These are phyloP conservation scores for Coniochaeta sp. DNA, from an alignment of 2,329 filamentous ascomycete genomes.

Conservation along the genomic window DNA sequence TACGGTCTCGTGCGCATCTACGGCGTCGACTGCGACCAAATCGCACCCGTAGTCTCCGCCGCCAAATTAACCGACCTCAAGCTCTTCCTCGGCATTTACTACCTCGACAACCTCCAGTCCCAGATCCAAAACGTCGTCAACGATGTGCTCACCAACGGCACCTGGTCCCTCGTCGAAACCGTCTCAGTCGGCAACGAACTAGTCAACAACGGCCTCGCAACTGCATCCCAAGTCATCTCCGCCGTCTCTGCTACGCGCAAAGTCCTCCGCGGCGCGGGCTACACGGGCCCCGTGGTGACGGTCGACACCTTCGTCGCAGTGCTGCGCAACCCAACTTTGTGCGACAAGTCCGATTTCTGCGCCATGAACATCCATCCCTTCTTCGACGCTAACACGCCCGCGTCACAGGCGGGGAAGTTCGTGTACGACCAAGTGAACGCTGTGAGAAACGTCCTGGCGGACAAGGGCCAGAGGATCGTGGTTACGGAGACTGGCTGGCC, in stretches of 20 bases:
- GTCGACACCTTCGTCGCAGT: conserved; percentile 72
- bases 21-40: conserved; percentile 72
- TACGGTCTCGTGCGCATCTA: conserved; percentile 69
- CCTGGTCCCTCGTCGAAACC: conserved; percentile 65
- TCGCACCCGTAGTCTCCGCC: conserved; percentile 53
- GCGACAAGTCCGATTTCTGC: conserved; percentile 67
- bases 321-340: conserved; percentile 61
- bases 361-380: conserved; percentile 80
- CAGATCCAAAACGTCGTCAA: conserved; percentile 56
- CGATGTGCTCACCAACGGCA: conserved; percentile 40
- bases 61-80: conserved; percentile 59
- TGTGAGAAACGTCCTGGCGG: conserved; percentile 33
- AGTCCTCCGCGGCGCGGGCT: conserved; percentile 56
- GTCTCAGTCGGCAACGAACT: conserved; percentile 77
- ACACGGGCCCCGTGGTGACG: conserved; percentile 65
- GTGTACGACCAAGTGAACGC: conserved; percentile 47
- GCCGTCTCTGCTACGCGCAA: conserved; percentile 52
- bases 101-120: conserved; percentile 46
- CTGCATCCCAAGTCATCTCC: conserved; percentile 44
- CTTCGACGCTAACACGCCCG: conserved; percentile 60
- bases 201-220: conserved; percentile 56
- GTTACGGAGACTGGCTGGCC: conserved; percentile 87
- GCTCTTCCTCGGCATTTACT: conserved; percentile 69
- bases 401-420: conserved; percentile 60
- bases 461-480: conserved; percentile 51